Base-by-base conservation (phyloP, 495 filamentous ascomycete species). In the Saxophila tyrrhenica region DNA sequence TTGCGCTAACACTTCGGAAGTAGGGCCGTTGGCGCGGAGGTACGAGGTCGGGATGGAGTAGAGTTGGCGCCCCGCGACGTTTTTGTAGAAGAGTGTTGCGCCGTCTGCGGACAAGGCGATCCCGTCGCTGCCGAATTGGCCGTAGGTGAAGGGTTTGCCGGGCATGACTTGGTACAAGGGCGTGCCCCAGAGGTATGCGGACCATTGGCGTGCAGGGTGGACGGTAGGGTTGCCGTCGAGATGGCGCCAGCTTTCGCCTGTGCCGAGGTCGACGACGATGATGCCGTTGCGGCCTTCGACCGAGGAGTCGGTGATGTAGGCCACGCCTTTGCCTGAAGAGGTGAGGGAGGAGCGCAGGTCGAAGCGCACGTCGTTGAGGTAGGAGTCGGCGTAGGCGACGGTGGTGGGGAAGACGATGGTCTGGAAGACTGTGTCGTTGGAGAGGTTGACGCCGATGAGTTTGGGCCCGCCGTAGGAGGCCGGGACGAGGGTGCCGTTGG, bases 291-390 rank as follows among this genome's bases (percentile, higher is more conserved):
- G 67, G 44, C 72, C 73, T 58, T 70, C 67, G 39, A 59, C 25
- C 25, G 59, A 66, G 43, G 62, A 67, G 61, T 76, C 73, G 19
- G 72, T 75, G 61, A 75, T 75, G 52, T 75, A 76, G 11, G 68
- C 71, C 0, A 75, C 55, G 16, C 72, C 73, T 13, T 65, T 48
- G 11, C 72, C 69, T 3, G 63, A 64, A 15, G 55, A 47, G 3
- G 68, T 66, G 16, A 67, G n/a, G 20, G 42, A 50, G 2, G 64
- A 43, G 16, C 70, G 65, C 17, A 74, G 62, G 55, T 76, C 72
- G 60, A 76, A 72, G 45, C 73, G 67, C 2, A 75, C 61, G 48
- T 74, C 71, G 60, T 75, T 75, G 23, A 75, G 63, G 49, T 76
- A 75, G 42, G 62, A 69, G 51, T 71, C 69, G 3, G 68, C 25